A percentile compares a stretch with the other conserved stretches of the same genome.
phyloP scores from a whole-genome alignment of 495 filamentous ascomycete genomes.

The Annulohypoxylon nitens region DNA sequence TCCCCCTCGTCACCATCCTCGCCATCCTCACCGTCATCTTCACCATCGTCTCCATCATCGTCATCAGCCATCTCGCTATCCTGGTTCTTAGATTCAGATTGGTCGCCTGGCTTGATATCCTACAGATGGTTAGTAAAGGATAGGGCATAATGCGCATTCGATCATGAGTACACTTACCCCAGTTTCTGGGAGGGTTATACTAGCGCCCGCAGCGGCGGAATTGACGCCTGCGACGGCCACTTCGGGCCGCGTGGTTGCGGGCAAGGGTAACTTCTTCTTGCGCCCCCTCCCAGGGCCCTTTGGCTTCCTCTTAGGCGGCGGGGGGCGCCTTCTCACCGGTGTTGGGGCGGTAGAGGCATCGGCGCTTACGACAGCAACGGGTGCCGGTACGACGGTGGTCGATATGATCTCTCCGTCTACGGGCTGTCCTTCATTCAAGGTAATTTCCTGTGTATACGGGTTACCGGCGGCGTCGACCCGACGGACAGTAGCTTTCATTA shows the following conservation, averaged over 20 bases:
- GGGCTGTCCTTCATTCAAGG: conserved; percentile 81
- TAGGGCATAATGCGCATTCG: conserved; percentile 39
- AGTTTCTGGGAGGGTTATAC: conserved; percentile 31
- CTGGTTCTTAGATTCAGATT: conserved; percentile 54
- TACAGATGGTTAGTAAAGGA: conserved; percentile 56
- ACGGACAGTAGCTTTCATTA: conserved; percentile 82
- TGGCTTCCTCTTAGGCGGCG: conserved; percentile 80
- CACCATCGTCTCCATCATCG: conserved; percentile 57
- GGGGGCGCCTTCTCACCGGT: conserved; percentile 70
- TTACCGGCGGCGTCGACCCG: conserved; percentile 82
- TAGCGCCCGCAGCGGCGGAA: conserved; percentile 46
- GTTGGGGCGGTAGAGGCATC: conserved; percentile 51
- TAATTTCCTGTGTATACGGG: conserved; percentile 82
- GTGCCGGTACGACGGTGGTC: conserved; percentile 63
- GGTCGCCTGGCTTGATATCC: conserved; percentile 61
- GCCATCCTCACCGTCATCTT: conserved; percentile 56
- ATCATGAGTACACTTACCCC: conserved; percentile 30
- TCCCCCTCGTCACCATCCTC: conserved; percentile 54
- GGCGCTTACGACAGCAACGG: conserved; percentile 40
- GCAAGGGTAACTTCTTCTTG: conserved; percentile 71
- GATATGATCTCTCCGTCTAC: conserved; percentile 84
- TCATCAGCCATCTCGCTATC: conserved; percentile 66
- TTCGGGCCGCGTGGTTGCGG: conserved; percentile 51
- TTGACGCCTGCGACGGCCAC: conserved; percentile 51
- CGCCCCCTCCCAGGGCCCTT: conserved; percentile 76